Conservation (phyloP, 1,139 yeast genomes). For the Taphrina pruni region DNA sequence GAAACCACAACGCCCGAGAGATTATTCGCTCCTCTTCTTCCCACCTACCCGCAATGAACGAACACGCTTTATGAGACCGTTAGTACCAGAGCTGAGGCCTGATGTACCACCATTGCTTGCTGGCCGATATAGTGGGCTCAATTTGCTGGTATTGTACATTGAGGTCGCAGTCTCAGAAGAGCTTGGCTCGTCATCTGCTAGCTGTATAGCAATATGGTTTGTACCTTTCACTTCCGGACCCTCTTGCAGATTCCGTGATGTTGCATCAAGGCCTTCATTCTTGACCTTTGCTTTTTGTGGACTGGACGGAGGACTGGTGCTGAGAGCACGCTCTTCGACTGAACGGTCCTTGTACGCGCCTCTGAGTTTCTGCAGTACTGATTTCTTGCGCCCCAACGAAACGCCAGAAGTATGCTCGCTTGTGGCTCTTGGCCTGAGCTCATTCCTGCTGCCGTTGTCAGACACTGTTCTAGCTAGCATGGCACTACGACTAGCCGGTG, state of each 20-base stretch:
- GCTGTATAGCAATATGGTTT: background rate
- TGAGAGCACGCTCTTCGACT: background rate
- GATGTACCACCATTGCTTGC: slow-evolving; percentile 20
- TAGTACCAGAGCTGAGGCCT: background rate
- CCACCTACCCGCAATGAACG: slow-evolving; percentile 37
- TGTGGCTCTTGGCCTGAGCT: slow-evolving; percentile 14
- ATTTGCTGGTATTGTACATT: background rate
- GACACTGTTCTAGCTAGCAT: slow-evolving; percentile 46
- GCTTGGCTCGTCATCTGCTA: slow-evolving; percentile 10
- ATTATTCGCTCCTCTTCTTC: slow-evolving; percentile 20
- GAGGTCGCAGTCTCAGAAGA: background rate
- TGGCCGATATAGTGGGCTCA: slow-evolving; percentile 39
- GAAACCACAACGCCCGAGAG: no score
- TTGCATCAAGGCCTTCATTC: background rate
- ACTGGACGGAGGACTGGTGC: slow-evolving; percentile 24
- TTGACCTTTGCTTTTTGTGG: background rate
- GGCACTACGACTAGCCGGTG: slow-evolving; percentile 80
- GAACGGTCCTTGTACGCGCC: slow-evolving; percentile 39
- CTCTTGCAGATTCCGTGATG: background rate
- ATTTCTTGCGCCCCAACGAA: slow-evolving; percentile 44
- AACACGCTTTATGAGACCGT: slow-evolving; percentile 32
- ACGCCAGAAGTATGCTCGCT: slow-evolving; percentile 26
- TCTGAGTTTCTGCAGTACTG: slow-evolving; percentile 45
- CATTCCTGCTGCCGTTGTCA: slow-evolving; percentile 26
- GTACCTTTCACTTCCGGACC: background rate